Evolutionary conservation across 139 green algal species (phyloP).

Genomic region (Yamagishiella unicocca): DNA sequence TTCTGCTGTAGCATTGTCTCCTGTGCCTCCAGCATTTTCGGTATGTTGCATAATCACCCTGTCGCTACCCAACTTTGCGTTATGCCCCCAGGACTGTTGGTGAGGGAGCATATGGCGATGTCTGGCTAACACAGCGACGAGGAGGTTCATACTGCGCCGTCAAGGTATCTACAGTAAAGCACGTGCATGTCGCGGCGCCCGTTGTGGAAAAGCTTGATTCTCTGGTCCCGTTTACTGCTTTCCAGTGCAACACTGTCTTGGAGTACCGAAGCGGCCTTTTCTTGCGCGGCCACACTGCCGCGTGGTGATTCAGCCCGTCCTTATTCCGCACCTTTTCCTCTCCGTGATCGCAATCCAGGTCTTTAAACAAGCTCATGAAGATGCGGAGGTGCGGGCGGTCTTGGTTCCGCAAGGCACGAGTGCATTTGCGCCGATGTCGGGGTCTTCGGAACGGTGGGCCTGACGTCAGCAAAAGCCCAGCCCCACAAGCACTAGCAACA

Average conservation of each 20-base stretch:
- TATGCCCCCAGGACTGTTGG: neutral
- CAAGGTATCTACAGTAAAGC: too few species aligned
- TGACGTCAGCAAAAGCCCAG: too few species aligned
- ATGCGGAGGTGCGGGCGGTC: neutral
- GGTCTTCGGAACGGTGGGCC: too few species aligned
- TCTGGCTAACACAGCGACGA: neutral
- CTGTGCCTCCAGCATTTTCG: neutral
- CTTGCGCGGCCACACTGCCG: too few species aligned
- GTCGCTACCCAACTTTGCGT: too few species aligned
- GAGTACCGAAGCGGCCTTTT: neutral
- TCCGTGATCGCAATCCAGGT: neutral
- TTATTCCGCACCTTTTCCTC: too few species aligned
- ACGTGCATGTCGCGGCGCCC: neutral
- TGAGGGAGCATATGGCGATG: neutral
- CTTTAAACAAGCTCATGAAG: conserved; percentile 15
- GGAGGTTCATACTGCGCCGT: neutral
- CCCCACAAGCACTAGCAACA: too few species aligned
- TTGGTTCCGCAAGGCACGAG: too few species aligned
- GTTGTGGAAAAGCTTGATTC: neutral
- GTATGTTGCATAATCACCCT: too few species aligned
- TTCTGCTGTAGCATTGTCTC: neutral
- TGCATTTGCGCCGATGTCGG: too few species aligned
- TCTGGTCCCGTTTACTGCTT: neutral
- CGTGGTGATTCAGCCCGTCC: too few species aligned
- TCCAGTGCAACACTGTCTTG: neutral